Percentiles rank a stretch among this genome's conserved stretches.
Conservation (phyloP, 768 basidiomycete species). For the Pleurotus pulmonarius region DNA sequence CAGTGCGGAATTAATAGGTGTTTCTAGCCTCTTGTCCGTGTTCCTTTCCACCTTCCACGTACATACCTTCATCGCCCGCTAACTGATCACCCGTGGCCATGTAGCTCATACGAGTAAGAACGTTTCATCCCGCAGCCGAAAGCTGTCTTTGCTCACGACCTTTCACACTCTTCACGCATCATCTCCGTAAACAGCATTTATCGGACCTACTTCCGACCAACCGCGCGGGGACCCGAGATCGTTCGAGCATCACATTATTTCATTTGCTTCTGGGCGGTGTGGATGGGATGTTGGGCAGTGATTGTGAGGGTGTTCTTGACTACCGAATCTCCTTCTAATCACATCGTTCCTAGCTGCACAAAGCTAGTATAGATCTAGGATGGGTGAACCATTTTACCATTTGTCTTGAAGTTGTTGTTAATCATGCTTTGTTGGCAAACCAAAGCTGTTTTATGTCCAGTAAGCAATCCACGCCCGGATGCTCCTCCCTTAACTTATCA, state of each 20-base stretch:
- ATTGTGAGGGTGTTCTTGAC: conserved; percentile 21
- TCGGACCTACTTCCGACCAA: conserved; percentile 33
- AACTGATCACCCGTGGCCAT: not conserved
- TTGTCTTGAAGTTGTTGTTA: not conserved
- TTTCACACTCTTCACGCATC: too few relatives aligned
- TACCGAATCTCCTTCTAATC: not conserved
- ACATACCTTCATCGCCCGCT: not conserved
- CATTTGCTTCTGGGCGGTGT: conserved; percentile 38
- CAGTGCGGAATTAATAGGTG: conserved; percentile 43
- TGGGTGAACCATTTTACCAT: conserved; percentile 30
- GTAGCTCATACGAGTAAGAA: conserved; percentile 44
- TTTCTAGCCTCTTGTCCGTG: conserved; percentile 38
- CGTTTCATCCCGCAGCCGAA: not conserved
- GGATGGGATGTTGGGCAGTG: conserved; percentile 40
- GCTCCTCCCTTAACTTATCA: not conserved
- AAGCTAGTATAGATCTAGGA: conserved; percentile 40
- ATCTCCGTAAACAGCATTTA: conserved; percentile 23
- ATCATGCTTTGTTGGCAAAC: not conserved
- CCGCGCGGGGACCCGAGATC: conserved; percentile 33
- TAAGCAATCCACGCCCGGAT: conserved; percentile 15
- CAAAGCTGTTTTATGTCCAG: conserved; percentile 42
- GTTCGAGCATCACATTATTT: conserved; percentile 35
- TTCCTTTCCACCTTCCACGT: not conserved
- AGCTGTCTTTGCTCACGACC: not conserved
- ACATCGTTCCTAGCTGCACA: conserved; percentile 29